Evolutionary conservation across 768 basidiomycete genomes (phyloP).

Genomic region (Trametes villosa): DNA sequence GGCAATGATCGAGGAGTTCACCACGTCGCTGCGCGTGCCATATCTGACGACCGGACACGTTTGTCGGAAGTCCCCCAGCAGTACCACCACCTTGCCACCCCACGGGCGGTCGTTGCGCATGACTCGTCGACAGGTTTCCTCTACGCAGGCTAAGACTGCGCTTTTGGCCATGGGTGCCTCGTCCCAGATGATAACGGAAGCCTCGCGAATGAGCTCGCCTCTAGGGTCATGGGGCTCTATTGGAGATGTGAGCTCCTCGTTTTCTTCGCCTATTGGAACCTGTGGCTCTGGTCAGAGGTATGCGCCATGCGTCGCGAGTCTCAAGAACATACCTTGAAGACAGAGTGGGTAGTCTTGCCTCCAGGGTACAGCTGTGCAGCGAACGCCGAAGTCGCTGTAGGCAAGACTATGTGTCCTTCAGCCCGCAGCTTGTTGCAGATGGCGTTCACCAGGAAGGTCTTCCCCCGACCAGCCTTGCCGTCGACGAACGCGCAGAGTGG

Average conservation of each 20-base stretch:
- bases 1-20: constrained; percentile 42
- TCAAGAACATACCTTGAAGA: constrained; percentile 39
- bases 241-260: constrained; percentile 36
- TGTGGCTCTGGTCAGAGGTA: constrained; percentile 13
- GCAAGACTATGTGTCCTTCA: constrained; percentile 35
- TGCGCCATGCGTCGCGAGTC: neutral
- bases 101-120: constrained; percentile 38
- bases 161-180: constrained; percentile 48
- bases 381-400: constrained; percentile 45
- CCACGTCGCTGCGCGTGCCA: constrained; percentile 34
- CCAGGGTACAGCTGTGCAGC: constrained; percentile 44
- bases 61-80: constrained; percentile 47
- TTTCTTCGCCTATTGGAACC: constrained; percentile 41
- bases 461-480: constrained; percentile 47
- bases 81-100: constrained; percentile 42
- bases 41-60: constrained; percentile 42
- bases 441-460: constrained; percentile 42
- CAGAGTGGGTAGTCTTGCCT: constrained; percentile 43
- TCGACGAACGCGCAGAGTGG: constrained; percentile 39
- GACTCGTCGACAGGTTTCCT: constrained; percentile 37
- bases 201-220: constrained; percentile 39
- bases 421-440: constrained; percentile 39
- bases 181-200: constrained; percentile 44
- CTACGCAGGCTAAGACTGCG: constrained; percentile 39
- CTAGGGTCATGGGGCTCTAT: constrained; percentile 34